phyloP scores from a whole-genome alignment of 2,329 filamentous ascomycete genomes.

The Ophidiomyces ophidiicola region DNA sequence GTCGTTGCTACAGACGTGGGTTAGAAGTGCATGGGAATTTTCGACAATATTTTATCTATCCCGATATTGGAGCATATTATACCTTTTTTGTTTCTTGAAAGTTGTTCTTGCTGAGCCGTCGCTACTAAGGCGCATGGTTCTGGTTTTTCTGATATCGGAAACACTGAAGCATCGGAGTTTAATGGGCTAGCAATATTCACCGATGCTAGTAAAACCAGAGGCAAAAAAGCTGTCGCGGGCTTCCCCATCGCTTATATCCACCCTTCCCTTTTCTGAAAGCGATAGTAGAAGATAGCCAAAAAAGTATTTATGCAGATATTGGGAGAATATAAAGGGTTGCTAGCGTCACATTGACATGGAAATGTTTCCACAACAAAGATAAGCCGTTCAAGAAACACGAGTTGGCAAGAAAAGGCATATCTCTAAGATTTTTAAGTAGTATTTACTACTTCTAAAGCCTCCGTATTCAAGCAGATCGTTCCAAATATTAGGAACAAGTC shows the following conservation, averaged over 20 bases:
- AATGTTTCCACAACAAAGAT: too few species aligned
- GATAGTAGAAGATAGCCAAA: not conserved
- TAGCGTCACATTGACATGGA: too few species aligned
- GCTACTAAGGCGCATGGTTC: constrained; percentile 11
- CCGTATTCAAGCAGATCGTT: too few species aligned
- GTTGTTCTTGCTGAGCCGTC: constrained; percentile 3
- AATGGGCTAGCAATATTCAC: not conserved
- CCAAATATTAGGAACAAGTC: too few species aligned
- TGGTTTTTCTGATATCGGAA: not conserved
- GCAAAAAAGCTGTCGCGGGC: not conserved
- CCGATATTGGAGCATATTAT: not conserved
- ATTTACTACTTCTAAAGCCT: too few species aligned
- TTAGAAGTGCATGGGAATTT: not conserved
- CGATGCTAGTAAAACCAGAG: not conserved
- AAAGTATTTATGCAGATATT: too few species aligned
- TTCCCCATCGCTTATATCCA: not conserved
- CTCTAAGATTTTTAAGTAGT: too few species aligned
- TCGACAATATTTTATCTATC: not conserved
- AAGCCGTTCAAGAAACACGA: too few species aligned
- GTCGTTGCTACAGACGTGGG: constrained; percentile 1
- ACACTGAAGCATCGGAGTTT: not conserved
- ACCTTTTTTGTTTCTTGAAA: not conserved
- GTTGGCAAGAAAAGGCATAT: too few species aligned
- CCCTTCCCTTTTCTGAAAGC: not conserved
- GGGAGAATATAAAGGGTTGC: too few species aligned